These are phyloP conservation scores for Sindora glabra DNA, from an alignment of 306 rosid genomes.

Conservation along the genomic window DNA sequence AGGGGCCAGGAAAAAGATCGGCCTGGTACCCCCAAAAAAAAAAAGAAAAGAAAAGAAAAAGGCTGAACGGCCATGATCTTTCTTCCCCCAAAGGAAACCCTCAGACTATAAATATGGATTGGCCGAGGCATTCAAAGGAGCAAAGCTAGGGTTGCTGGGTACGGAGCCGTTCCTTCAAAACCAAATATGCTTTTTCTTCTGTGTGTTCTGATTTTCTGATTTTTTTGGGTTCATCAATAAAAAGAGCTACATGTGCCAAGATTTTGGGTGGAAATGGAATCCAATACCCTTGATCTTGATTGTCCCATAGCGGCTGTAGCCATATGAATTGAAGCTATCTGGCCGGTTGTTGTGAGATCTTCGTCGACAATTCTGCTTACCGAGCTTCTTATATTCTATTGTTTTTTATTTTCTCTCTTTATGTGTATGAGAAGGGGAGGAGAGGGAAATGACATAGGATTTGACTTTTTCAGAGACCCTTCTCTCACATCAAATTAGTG, in stretches of 20 bases:
- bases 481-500: constrained; percentile 35
- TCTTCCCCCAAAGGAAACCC: background rate
- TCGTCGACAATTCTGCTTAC: constrained; percentile 86
- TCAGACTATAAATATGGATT: background rate
- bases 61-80: constrained; percentile 20
- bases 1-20: too few species aligned
- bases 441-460: constrained; percentile 40
- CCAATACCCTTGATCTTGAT: constrained; percentile 58
- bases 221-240: too few species aligned
- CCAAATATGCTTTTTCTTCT: too few species aligned
- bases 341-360: constrained; percentile 73
- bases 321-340: constrained; percentile 54
- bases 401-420: background rate
- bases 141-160: too few species aligned
- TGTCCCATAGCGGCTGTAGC: constrained; percentile 91
- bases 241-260: constrained; percentile 97
- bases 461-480: constrained; percentile 51
- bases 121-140: too few species aligned
- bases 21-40: too few species aligned
- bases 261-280: constrained; percentile 30
- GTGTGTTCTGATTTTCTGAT: too few species aligned
- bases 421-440: constrained; percentile 47
- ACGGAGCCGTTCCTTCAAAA: too few species aligned
- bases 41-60: too few species aligned
- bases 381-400: constrained; percentile 61